Conservation (phyloP, 2,329 filamentous ascomycete genomes). For the Colletotrichum echinochloae region DNA sequence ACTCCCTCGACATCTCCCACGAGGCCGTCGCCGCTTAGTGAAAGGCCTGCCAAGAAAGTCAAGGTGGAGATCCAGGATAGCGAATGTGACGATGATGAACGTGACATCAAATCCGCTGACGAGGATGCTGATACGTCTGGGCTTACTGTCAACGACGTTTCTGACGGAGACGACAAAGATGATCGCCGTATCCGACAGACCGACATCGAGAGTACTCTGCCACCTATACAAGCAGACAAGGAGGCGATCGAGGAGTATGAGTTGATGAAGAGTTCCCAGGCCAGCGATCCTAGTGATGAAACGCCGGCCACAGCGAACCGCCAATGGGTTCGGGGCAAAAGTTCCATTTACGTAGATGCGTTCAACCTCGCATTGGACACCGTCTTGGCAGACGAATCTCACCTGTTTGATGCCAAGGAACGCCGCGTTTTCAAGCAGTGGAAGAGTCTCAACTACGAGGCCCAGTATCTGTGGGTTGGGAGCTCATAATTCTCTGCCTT, state of each 20-base stretch:
- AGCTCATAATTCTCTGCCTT: too few relatives aligned
- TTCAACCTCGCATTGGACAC: constrained; percentile 94
- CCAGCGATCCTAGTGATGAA: constrained; percentile 53
- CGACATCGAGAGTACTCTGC: constrained; percentile 78
- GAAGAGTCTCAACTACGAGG: constrained; percentile 80
- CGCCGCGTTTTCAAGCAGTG: constrained; percentile 81
- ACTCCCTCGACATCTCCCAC: constrained; percentile 28
- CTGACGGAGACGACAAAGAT: constrained; percentile 44
- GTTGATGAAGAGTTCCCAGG: constrained; percentile 69
- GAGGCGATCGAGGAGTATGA: constrained; percentile 86
- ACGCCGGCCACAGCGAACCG: constrained; percentile 32
- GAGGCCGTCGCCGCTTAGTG: constrained; percentile 36
- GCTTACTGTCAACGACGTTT: constrained; percentile 41
- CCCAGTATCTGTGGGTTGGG: constrained; percentile 84
- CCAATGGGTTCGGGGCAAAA: constrained; percentile 79
- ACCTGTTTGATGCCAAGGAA: constrained; percentile 87
- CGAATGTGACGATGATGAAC: constrained; percentile 41
- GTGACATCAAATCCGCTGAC: constrained; percentile 31
- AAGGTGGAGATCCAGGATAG: constrained; percentile 46
- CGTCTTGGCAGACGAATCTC: constrained; percentile 87
- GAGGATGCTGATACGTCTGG: constrained; percentile 50
- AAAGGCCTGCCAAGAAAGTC: constrained; percentile 51
- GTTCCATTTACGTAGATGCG: constrained; percentile 95
- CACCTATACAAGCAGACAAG: constrained; percentile 73
- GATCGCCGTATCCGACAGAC: constrained; percentile 58